Percentiles rank a stretch among this genome's conserved stretches.
Evolutionary conservation across 345 rosid genomes (phyloP).

Genomic region (Acer negundo): DNA sequence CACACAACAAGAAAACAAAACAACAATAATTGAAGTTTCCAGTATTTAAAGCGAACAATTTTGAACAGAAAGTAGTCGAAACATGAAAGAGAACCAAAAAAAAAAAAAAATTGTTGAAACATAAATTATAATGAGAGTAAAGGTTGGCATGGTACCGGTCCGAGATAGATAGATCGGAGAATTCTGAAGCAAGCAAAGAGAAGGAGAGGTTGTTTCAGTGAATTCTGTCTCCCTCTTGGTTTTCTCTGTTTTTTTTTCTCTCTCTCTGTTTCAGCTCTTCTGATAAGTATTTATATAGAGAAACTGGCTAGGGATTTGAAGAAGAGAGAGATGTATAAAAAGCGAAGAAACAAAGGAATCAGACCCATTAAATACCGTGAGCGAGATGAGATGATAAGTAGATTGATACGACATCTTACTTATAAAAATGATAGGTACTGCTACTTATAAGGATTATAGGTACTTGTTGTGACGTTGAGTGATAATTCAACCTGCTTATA

Average conservation of each 20-base stretch:
- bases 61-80: background rate
- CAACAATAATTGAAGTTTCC: conserved; percentile 2
- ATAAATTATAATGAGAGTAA: conserved; percentile 16
- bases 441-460: conserved; percentile 15
- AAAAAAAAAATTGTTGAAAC: background rate
- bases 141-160: conserved; percentile 16
- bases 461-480: fast-evolving
- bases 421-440: background rate
- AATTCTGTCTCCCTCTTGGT: conserved; percentile 20
- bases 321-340: conserved; percentile 20
- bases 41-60: background rate
- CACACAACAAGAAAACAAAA: background rate
- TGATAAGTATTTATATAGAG: conserved; percentile 49
- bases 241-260: background rate
- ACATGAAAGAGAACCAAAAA: background rate
- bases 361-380: conserved; percentile 41
- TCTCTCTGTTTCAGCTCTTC: conserved; percentile 23
- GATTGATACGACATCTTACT: fast-evolving
- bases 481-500: fast-evolving
- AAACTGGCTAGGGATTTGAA: conserved; percentile 52
- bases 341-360: conserved; percentile 23
- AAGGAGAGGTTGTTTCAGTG: conserved; percentile 30
- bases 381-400: conserved; percentile 34
- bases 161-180: conserved; percentile 40
- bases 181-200: conserved; percentile 20